These are phyloP conservation scores for Postia placenta DNA, from an alignment of 768 basidiomycete genomes.

Conservation along the genomic window DNA sequence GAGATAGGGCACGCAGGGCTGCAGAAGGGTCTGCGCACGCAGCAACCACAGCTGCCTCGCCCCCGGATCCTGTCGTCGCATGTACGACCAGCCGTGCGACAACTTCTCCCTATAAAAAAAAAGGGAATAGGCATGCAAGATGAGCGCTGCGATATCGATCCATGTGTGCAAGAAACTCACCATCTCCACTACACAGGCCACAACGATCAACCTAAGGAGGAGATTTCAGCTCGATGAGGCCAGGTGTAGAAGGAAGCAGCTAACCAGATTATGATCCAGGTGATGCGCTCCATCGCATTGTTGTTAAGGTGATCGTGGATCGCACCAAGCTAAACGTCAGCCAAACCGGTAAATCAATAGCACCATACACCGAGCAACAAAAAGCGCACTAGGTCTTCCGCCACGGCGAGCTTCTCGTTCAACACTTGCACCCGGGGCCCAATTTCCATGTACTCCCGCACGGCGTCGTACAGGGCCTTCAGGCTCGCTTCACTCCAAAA, in stretches of 20 bases:
- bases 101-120: slow-evolving; percentile 82
- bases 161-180: slow-evolving; percentile 38
- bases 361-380: background rate
- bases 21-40: background rate
- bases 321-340: slow-evolving; percentile 58
- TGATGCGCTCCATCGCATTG: slow-evolving; percentile 85
- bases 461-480: slow-evolving; percentile 85
- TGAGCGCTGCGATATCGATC: background rate
- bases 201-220: slow-evolving; percentile 70
- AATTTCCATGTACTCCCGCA: slow-evolving; percentile 94
- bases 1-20: background rate
- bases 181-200: slow-evolving; percentile 83
- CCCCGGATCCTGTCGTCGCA: slow-evolving; percentile 32
- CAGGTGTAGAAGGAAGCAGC: slow-evolving; percentile 27
- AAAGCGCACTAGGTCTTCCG: slow-evolving; percentile 75
- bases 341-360: background rate
- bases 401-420: slow-evolving; percentile 84
- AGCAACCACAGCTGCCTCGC: background rate
- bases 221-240: slow-evolving; percentile 28
- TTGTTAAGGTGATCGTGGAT: slow-evolving; percentile 94
- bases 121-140: no score
- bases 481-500: slow-evolving; percentile 95
- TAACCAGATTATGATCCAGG: slow-evolving; percentile 69
- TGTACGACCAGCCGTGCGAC: slow-evolving; percentile 73
- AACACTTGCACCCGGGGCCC: slow-evolving; percentile 73